These are phyloP conservation scores for Solanum acaule DNA, from an alignment of 257 asterid species.

Conservation along the genomic window DNA sequence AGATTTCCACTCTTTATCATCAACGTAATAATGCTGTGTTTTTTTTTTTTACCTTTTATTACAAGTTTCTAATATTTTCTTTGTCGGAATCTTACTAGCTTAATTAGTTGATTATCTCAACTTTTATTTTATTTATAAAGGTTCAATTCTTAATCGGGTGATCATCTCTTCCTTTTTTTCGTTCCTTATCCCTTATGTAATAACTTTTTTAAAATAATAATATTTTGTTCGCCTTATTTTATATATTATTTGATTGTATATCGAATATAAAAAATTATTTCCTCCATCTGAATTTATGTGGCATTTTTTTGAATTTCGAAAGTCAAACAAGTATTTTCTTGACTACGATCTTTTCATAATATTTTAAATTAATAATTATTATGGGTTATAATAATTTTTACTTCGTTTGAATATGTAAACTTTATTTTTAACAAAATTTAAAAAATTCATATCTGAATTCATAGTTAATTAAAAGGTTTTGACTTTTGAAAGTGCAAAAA, in stretches of 20 bases:
- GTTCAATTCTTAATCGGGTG: no score
- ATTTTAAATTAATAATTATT: no score
- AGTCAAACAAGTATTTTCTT: neutral
- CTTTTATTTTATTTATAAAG: no score
- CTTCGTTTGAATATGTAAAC: neutral
- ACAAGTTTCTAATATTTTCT: neutral
- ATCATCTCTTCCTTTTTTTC: neutral
- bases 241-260: neutral
- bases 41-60: neutral
- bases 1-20: neutral
- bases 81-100: rapidly evolving
- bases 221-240: neutral
- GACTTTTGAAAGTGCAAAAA: no score
- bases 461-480: no score
- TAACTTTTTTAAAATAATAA: no score
- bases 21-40: neutral
- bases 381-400: no score
- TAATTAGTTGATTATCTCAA: no score
- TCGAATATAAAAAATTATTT: neutral
- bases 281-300: neutral
- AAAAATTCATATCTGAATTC: no score
- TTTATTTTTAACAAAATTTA: no score
- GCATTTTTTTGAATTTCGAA: rapidly evolving
- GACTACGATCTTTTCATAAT: neutral
- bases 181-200: rapidly evolving